Conservation (phyloP, 257 asterid species). For the Galeopsis tetrahit region DNA sequence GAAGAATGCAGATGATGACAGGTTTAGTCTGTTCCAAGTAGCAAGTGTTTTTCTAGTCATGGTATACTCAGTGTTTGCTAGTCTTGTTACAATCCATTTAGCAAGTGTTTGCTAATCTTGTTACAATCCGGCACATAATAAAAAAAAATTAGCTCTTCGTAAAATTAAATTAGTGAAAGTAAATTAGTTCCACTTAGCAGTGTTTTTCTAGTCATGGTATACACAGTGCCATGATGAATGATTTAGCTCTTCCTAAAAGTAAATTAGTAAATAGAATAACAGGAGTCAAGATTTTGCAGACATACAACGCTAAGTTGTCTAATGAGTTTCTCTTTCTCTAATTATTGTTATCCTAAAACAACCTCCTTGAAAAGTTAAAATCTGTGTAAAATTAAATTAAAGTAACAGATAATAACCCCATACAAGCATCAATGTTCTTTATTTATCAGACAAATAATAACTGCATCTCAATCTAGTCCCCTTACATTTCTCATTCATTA, state of each 20-base stretch:
- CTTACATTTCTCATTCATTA: conserved; percentile 6
- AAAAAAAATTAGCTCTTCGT: no score
- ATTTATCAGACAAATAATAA: neutral
- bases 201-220: neutral
- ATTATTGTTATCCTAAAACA: conserved; percentile 7
- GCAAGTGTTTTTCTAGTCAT: no score
- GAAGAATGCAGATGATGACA: conserved; percentile 26
- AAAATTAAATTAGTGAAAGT: no score
- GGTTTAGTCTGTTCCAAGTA: conserved; percentile 5
- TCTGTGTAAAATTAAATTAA: neutral
- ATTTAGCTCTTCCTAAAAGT: neutral
- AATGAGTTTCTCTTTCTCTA: neutral
- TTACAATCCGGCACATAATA: no score
- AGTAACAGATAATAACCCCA: neutral
- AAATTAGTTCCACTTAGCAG: no score
- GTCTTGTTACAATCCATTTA: no score
- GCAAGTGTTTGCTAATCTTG: no score
- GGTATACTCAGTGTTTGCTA: no score
- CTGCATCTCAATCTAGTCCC: neutral
- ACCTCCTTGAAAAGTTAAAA: conserved; percentile 3
- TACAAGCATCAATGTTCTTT: conserved; percentile 8
- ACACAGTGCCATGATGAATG: conserved; percentile 19
- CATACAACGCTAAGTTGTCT: neutral
- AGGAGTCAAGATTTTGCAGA: conserved; percentile 10
- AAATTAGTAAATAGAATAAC: neutral